phyloP scores from a whole-genome alignment of 768 basidiomycete species.

The Butyriboletus loyo region DNA sequence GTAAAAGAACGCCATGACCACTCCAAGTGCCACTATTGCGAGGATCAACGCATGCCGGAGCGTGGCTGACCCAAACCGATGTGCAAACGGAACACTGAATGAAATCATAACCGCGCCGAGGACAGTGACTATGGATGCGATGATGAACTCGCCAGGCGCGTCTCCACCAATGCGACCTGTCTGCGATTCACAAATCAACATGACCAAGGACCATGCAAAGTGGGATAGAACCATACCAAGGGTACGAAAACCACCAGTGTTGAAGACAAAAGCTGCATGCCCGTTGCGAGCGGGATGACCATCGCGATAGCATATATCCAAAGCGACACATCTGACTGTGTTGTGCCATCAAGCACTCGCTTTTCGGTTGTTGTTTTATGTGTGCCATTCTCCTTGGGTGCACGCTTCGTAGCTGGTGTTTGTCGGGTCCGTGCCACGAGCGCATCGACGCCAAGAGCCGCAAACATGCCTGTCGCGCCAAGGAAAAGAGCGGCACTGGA shows the following conservation, averaged over 20 bases:
- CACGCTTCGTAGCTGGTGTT: neutral
- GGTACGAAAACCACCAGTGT: constrained; percentile 90
- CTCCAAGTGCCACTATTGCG: constrained; percentile 44
- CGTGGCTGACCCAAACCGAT: constrained; percentile 54
- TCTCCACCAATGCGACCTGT: constrained; percentile 81
- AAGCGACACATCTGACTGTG: constrained; percentile 44
- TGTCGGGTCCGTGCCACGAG: constrained; percentile 28
- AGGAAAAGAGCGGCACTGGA: constrained; percentile 77
- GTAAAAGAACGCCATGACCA: constrained; percentile 60
- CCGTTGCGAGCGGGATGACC: constrained; percentile 51
- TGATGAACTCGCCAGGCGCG: constrained; percentile 85
- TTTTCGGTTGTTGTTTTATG: neutral
- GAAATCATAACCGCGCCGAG: constrained; percentile 59
- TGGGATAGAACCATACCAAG: constrained; percentile 43
- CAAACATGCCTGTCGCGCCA: constrained; percentile 52
- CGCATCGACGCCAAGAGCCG: constrained; percentile 53
- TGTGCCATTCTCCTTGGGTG: neutral
- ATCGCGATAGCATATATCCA: constrained; percentile 64
- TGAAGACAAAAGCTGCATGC: constrained; percentile 54
- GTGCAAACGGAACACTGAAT: constrained; percentile 64
- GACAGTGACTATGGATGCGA: constrained; percentile 70
- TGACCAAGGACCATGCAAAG: constrained; percentile 2
- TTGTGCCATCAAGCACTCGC: neutral
- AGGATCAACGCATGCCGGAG: constrained; percentile 43
- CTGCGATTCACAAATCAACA: constrained; percentile 34